Conservation (phyloP, 805 yeast species). For the Wickerhamomyces ciferrii region DNA sequence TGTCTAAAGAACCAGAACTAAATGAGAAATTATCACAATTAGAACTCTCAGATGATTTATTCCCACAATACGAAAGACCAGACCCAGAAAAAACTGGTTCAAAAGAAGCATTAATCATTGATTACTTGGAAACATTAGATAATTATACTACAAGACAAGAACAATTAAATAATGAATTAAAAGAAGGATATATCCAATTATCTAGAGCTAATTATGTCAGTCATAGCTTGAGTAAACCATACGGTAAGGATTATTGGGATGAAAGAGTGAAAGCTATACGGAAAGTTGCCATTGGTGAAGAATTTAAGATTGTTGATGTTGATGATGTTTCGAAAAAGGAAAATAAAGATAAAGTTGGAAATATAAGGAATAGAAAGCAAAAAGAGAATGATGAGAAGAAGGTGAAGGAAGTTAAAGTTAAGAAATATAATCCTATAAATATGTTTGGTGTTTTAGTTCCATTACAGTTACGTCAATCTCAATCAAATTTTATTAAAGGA, state of each 20-base stretch:
- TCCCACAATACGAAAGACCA: background rate
- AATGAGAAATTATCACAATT: background rate
- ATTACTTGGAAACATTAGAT: constrained; percentile 8
- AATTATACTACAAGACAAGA: constrained; percentile 5
- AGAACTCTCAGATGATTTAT: constrained; percentile 3
- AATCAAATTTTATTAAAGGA: constrained; percentile 29
- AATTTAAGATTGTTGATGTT: background rate
- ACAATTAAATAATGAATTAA: constrained; percentile 4
- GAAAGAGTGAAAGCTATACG: constrained; percentile 22
- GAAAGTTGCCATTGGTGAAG: constrained; percentile 1
- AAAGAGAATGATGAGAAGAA: background rate
- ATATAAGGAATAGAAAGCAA: constrained; percentile 6
- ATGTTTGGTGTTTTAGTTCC: constrained; percentile 49
- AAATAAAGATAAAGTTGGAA: background rate
- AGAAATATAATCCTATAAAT: constrained; percentile 28
- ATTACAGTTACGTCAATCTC: constrained; percentile 31
- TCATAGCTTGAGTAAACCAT: constrained; percentile 22
- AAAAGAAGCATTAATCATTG: background rate
- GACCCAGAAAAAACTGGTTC: background rate
- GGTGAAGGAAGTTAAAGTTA: background rate
- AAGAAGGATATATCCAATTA: constrained; percentile 32
- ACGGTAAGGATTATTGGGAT: constrained; percentile 39
- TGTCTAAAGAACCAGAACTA: background rate
- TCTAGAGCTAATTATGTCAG: constrained; percentile 40
- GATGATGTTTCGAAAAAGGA: background rate